Conservation (phyloP, 1,284 basidiomycete genomes). For the Austroboletus olivaceoglutinosus region DNA sequence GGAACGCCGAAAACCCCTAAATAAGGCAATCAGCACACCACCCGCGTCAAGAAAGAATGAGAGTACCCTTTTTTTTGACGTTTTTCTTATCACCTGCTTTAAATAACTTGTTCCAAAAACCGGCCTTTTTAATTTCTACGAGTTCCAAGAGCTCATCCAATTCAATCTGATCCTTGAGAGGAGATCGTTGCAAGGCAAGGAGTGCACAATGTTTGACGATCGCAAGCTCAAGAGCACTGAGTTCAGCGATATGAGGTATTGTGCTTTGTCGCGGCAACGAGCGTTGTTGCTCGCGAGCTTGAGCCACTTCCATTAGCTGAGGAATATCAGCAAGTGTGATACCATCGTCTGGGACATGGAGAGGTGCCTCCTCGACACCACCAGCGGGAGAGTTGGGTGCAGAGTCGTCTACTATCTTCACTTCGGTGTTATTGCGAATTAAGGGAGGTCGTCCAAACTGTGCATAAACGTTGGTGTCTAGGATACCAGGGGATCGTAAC, state of each 20-base stretch:
- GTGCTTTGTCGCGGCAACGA: slow-evolving; percentile 73
- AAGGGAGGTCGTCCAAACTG: slow-evolving; percentile 68
- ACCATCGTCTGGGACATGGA: slow-evolving; percentile 61
- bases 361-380: slow-evolving; percentile 40
- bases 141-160: slow-evolving; percentile 93
- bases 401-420: slow-evolving; percentile 87
- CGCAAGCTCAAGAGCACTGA: slow-evolving; percentile 81
- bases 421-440: slow-evolving; percentile 80
- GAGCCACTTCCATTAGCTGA: slow-evolving; percentile 87
- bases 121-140: slow-evolving; percentile 90
- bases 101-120: slow-evolving; percentile 97
- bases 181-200: slow-evolving; percentile 73
- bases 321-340: slow-evolving; percentile 98
- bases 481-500: slow-evolving; percentile 38
- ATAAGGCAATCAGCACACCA: slow-evolving; percentile 1
- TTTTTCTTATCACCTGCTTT: slow-evolving; percentile 89
- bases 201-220: slow-evolving; percentile 94
- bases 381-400: slow-evolving; percentile 66
- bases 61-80: slow-evolving; percentile 82
- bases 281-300: slow-evolving; percentile 82
- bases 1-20: slow-evolving; percentile 88
- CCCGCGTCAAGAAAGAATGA: slow-evolving; percentile 1
- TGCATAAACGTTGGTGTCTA: slow-evolving; percentile 39
- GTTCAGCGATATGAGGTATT: slow-evolving; percentile 80
- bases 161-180: slow-evolving; percentile 80